phyloP scores from a whole-genome alignment of 169 alveolate species.

The Cryptosporidium sp. region DNA sequence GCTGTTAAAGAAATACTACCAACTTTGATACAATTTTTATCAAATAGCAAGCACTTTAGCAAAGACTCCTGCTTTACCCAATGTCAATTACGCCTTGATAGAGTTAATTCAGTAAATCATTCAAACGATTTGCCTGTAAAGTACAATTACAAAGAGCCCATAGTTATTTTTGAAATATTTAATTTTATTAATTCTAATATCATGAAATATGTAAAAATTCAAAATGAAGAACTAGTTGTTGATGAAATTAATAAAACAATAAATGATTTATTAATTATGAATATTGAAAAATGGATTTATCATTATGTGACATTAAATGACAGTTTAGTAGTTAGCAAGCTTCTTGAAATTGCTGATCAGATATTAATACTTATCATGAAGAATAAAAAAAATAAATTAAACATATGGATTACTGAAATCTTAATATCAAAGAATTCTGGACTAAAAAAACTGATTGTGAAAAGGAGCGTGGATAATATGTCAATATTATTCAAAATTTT shows the following conservation, averaged over 20 bases:
- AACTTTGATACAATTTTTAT: neutral
- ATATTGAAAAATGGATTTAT: conserved; percentile 43
- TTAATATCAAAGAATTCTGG: conserved; percentile 23
- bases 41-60: neutral
- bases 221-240: neutral
- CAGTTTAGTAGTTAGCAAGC: neutral
- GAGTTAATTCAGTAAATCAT: neutral
- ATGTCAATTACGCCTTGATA: neutral
- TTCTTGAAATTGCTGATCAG: conserved; percentile 7
- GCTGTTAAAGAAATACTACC: conserved; percentile 26
- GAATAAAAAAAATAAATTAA: neutral
- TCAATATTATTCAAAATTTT: conserved; percentile 9
- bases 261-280: conserved; percentile 10
- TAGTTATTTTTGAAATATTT: conserved; percentile 38
- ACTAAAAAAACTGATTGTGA: neutral
- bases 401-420: conserved; percentile 43
- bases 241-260: conserved; percentile 16
- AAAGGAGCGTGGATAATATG: neutral
- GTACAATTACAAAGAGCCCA: neutral
- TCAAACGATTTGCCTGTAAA: neutral
- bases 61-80: neutral
- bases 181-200: conserved; percentile 28
- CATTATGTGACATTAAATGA: neutral
- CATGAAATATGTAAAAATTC: conserved; percentile 1
- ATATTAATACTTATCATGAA: neutral